Evolutionary conservation across 2,329 filamentous ascomycete genomes (phyloP).

Genomic region (Hymenoscyphus occultus): DNA sequence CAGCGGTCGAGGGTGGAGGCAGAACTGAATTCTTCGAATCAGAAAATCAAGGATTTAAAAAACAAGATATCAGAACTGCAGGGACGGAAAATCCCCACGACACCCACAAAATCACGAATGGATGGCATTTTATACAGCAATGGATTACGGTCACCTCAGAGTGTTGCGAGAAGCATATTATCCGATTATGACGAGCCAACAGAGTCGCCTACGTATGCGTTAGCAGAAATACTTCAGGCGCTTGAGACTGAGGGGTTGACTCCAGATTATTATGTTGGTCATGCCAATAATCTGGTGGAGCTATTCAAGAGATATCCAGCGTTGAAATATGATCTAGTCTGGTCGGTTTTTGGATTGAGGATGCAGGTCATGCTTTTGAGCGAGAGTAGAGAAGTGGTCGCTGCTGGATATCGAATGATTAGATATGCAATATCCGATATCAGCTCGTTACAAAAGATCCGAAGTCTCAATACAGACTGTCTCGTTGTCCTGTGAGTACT

Average conservation of each 20-base stretch:
- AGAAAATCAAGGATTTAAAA: conserved; percentile 60
- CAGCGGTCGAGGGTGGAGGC: conserved; percentile 77
- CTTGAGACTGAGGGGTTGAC: conserved; percentile 84
- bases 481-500: conserved; percentile 68
- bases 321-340: conserved; percentile 93
- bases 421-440: conserved; percentile 93
- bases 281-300: conserved; percentile 89
- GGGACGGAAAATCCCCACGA: conserved; percentile 45
- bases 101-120: conserved; percentile 49
- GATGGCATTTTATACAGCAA: conserved; percentile 47
- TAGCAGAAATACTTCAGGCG: conserved; percentile 86
- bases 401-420: conserved; percentile 88
- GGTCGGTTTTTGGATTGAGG: conserved; percentile 89
- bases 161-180: conserved; percentile 52
- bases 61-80: conserved; percentile 60
- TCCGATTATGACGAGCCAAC: conserved; percentile 65
- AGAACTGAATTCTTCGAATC: conserved; percentile 85
- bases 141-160: conserved; percentile 55
- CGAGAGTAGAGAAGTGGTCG: conserved; percentile 92
- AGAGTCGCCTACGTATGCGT: conserved; percentile 87
- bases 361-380: conserved; percentile 96
- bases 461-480: conserved; percentile 84
- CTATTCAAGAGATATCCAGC: conserved; percentile 92
- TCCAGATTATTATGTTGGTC: conserved; percentile 91
- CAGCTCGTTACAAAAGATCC: conserved; percentile 83